A percentile compares a stretch with the other conserved stretches of the same genome.
These are phyloP conservation scores for Apophysomyces elegans DNA, from an alignment of 371 early-diverging fungal genomes.

Conservation along the genomic window DNA sequence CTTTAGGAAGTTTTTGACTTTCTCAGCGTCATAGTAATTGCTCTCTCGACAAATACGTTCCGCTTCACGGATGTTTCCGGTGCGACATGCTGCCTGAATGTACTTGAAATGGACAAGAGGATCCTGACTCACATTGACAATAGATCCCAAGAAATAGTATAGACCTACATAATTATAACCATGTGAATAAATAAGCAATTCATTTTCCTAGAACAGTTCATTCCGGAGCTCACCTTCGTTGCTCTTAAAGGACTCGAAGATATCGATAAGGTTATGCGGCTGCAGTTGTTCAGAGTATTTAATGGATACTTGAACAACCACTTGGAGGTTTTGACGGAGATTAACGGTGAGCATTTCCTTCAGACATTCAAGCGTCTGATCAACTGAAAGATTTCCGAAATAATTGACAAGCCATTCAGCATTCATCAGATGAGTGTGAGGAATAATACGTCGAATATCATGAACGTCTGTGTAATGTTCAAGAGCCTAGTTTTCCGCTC, in stretches of 20 bases:
- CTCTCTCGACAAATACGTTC: slow-evolving; percentile 97
- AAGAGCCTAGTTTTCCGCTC: slow-evolving; percentile 67
- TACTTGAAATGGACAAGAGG: slow-evolving; percentile 97
- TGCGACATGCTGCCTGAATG: slow-evolving; percentile 93
- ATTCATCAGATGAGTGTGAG: slow-evolving; percentile 83
- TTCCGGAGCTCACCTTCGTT: slow-evolving; percentile 79
- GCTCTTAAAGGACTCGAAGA: slow-evolving; percentile 92
- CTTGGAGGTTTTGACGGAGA: slow-evolving; percentile 92
- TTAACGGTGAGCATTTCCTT: slow-evolving; percentile 88
- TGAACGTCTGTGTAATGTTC: slow-evolving; percentile 96
- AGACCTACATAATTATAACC: slow-evolving; percentile 44
- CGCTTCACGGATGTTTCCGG: slow-evolving; percentile 96
- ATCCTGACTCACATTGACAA: slow-evolving; percentile 95
- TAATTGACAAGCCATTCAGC: slow-evolving; percentile 90
- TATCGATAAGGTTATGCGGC: slow-evolving; percentile 81
- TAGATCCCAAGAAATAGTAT: slow-evolving; percentile 92
- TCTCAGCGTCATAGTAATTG: slow-evolving; percentile 94
- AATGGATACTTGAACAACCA: slow-evolving; percentile 93
- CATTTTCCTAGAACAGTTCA: background rate
- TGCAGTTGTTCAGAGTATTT: slow-evolving; percentile 96
- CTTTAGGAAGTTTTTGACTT: slow-evolving; percentile 97
- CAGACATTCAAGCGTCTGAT: slow-evolving; percentile 92
- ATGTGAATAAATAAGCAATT: background rate
- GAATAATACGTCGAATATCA: slow-evolving; percentile 96
- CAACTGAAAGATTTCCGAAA: slow-evolving; percentile 94